Percentiles rank a stretch among this genome's conserved stretches.
Evolutionary conservation across 306 rosid genomes (phyloP).

Genomic region (Malus orientalis): DNA sequence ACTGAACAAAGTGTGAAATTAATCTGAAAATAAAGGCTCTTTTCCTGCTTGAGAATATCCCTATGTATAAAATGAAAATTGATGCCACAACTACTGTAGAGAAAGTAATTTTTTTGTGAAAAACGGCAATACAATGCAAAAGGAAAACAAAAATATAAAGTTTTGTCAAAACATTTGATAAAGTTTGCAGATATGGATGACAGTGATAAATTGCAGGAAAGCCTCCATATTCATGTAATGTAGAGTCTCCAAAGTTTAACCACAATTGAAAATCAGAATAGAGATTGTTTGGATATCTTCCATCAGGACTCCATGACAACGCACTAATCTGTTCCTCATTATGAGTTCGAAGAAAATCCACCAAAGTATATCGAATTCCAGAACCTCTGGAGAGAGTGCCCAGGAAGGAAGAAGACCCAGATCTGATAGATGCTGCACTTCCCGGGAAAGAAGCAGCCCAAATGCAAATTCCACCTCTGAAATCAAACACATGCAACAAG

Average conservation of each 20-base stretch:
- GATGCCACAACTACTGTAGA: no score
- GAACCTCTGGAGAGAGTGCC: conserved; percentile 84
- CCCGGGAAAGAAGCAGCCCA: conserved; percentile 98
- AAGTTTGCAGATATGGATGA: not conserved
- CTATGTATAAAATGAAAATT: not conserved
- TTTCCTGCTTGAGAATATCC: not conserved
- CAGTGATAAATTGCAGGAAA: not conserved
- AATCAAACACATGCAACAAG: conserved; percentile 13
- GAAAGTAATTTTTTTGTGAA: not conserved
- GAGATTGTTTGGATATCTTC: conserved; percentile 72
- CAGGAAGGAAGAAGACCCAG: conserved; percentile 59
- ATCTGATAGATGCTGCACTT: conserved; percentile 73
- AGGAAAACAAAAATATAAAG: not conserved
- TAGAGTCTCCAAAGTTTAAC: not conserved
- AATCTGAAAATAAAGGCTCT: not conserved
- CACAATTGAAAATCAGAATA: not conserved
- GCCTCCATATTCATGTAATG: not conserved
- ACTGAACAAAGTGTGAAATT: not conserved
- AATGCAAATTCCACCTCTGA: conserved; percentile 70
- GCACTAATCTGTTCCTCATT: conserved; percentile 73
- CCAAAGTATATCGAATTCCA: conserved; percentile 67
- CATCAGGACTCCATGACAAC: conserved; percentile 92
- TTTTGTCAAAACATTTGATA: not conserved
- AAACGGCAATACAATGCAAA: not conserved
- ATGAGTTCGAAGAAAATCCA: conserved; percentile 69